A percentile compares a stretch with the other conserved stretches of the same genome.
These are phyloP conservation scores for Miscanthus lutarioriparius DNA, from an alignment of 176 grass and related monocot genomes.

Conservation along the genomic window DNA sequence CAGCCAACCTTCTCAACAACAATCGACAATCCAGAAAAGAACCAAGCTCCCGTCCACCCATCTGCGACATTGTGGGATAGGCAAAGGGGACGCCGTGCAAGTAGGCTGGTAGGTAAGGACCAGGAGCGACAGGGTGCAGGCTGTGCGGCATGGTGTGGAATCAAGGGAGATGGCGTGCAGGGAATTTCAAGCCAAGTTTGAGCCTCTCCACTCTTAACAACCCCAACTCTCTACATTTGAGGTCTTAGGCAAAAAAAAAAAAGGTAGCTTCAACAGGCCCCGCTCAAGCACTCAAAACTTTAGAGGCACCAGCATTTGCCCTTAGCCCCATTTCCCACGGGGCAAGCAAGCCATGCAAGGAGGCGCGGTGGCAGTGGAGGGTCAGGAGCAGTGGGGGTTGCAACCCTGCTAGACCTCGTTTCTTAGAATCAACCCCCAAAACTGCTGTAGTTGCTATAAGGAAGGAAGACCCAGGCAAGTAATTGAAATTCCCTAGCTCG, in stretches of 20 bases:
- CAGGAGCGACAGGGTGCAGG: neutral
- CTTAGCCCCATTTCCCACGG: neutral
- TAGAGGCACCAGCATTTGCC: neutral
- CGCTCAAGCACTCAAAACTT: neutral
- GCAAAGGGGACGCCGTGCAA: neutral
- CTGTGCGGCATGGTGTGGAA: neutral
- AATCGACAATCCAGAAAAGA: neutral
- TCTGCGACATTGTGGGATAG: neutral
- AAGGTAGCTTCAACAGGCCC: neutral
- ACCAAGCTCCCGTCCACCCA: neutral
- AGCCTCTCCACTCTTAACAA: neutral
- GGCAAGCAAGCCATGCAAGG: neutral
- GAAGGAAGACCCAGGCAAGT: neutral
- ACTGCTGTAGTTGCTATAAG: neutral
- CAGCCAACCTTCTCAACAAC: neutral
- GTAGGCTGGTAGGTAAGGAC: neutral
- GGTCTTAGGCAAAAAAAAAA: neutral
- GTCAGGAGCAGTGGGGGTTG: neutral
- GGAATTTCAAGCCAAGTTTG: neutral
- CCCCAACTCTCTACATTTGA: neutral
- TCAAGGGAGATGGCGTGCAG: neutral
- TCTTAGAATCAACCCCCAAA: neutral
- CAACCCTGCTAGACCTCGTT: neutral
- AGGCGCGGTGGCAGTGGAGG: neutral
- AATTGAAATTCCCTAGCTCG: neutral